Base-by-base conservation (phyloP, 176 grass and related monocot genomes). In the Lolium perenne region DNA sequence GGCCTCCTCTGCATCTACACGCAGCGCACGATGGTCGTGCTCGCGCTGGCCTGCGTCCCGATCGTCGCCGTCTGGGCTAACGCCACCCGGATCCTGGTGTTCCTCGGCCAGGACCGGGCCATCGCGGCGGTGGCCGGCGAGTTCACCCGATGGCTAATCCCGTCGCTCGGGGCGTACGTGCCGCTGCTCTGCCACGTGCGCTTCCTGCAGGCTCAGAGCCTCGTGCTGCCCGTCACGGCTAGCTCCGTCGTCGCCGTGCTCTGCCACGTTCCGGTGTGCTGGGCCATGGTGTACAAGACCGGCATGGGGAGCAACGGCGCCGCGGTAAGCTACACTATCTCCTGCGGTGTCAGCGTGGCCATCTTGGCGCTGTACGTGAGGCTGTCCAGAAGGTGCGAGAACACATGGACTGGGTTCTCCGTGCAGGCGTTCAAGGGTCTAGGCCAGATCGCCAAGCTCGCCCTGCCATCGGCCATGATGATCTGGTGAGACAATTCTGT, bases 91-190 rank as follows among this genome's bases (percentile, higher is more conserved):
- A 78, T 94, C 71, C 90, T 95, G 49, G 38, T 91, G 11, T 0
- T 91, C 17, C 50, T 90, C 12, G 94, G 91, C 58, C 91, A 95
- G 87, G 89, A 91, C 23, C 7, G 0, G 0, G 89, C 47, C 9
- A 96, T 96, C 67, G 91, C 95, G 7, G 78, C 69, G 1, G 90
- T 86, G 88, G 95, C 95, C 53, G 95, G 95, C 15, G 76, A 65
- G 4, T 97, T 88, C 75, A 69, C 90, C 25, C 71, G 79, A 48
- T 94, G 92, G 92, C 73, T 93, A 48, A 87, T 93, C 43, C 95
- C 91, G 41, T n/a, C 56, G 56, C 18, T 58, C 18, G 7, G 1
- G 20, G 7, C 8, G 56, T n/a, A 58, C 17, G 56, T n/a, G 18
- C 56, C 18, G 1, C 18, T 58, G 1, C 56, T n/a, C 0, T 58